Conservation (phyloP, 2,329 filamentous ascomycete genomes). For the Gaeumannomyces sp. region DNA sequence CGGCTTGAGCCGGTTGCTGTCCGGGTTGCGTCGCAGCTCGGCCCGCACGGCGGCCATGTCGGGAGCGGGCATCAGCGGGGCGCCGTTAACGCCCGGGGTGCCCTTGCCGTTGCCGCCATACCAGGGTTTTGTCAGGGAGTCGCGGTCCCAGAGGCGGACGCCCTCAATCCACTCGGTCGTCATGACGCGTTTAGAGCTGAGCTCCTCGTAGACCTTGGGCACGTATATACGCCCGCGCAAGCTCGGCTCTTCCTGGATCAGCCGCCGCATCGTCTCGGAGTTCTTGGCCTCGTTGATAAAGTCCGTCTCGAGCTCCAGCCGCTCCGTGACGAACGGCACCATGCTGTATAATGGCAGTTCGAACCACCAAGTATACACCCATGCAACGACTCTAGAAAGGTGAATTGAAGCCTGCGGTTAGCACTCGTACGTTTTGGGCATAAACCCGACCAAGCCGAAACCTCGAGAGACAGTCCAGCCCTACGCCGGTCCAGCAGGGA, state of each 20-base stretch:
- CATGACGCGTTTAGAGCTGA: slow-evolving; percentile 78
- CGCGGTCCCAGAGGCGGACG: slow-evolving; percentile 85
- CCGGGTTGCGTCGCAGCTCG: slow-evolving; percentile 44
- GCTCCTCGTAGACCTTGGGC: slow-evolving; percentile 74
- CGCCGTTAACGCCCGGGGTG: slow-evolving; percentile 70
- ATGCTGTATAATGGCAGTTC: slow-evolving; percentile 88
- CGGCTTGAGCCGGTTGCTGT: slow-evolving; percentile 59
- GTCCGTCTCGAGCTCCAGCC: slow-evolving; percentile 89
- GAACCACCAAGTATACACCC: slow-evolving; percentile 80
- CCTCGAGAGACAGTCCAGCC: too few relatives aligned
- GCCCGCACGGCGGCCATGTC: slow-evolving; percentile 39
- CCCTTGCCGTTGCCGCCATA: slow-evolving; percentile 68
- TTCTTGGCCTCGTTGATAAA: slow-evolving; percentile 90
- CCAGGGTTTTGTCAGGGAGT: slow-evolving; percentile 72
- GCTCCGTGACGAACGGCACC: slow-evolving; percentile 87
- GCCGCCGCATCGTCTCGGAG: slow-evolving; percentile 71
- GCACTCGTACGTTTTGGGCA: not conserved
- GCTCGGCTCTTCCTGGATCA: slow-evolving; percentile 69
- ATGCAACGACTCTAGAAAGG: slow-evolving; percentile 63
- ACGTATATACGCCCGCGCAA: slow-evolving; percentile 81
- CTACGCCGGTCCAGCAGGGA: not conserved
- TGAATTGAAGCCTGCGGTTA: slow-evolving; percentile 14
- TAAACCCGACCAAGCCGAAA: not conserved
- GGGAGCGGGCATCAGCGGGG: slow-evolving; percentile 45
- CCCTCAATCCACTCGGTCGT: slow-evolving; percentile 98